Evolutionary conservation across 495 filamentous ascomycete species (phyloP).

Genomic region (Tuber microsphaerosporum): DNA sequence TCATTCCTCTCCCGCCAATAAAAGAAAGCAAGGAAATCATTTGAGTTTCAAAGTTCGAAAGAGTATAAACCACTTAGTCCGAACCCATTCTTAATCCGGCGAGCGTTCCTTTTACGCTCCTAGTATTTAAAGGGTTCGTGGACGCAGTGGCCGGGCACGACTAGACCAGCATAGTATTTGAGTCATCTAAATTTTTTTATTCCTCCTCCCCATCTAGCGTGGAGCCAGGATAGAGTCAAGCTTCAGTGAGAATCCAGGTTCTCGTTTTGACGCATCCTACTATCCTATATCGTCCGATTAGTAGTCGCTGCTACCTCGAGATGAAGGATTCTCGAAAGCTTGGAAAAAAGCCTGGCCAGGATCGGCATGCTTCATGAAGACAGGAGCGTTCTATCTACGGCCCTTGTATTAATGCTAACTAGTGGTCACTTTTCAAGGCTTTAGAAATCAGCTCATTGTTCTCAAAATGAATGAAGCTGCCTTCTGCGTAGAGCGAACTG

Average conservation of each 20-base stretch:
- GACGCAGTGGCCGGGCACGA: no score
- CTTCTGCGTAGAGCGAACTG: background rate
- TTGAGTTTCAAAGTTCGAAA: no score
- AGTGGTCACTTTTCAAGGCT: background rate
- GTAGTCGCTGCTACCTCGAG: background rate
- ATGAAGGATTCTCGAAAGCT: background rate
- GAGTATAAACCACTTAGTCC: no score
- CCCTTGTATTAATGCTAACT: background rate
- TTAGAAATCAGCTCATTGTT: background rate
- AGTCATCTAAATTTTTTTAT: no score
- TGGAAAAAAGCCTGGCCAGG: background rate
- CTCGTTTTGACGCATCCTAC: background rate
- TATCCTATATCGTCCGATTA: background rate
- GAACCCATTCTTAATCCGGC: no score
- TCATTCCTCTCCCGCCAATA: no score
- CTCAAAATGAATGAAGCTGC: background rate
- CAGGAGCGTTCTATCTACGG: background rate
- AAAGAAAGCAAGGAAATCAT: no score
- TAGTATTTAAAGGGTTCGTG: no score
- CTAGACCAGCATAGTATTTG: no score
- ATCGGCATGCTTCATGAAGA: background rate
- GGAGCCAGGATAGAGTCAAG: background rate
- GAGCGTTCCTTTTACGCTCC: no score
- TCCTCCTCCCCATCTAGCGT: no score
- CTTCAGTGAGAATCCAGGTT: background rate